These are phyloP conservation scores for Blastobotrys apis DNA, from an alignment of 1,139 yeast genomes.

Conservation along the genomic window DNA sequence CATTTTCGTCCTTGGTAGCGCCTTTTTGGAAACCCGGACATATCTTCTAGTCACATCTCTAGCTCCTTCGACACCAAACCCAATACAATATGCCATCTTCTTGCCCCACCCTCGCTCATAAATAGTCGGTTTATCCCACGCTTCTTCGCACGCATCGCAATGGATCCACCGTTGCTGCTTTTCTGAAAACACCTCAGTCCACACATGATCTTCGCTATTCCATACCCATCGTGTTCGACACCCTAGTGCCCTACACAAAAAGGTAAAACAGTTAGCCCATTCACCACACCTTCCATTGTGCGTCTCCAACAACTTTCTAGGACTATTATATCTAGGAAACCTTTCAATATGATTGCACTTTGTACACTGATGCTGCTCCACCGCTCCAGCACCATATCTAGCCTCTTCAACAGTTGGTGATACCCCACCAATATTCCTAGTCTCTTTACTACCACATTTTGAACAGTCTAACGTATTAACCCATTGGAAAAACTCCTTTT, in stretches of 20 bases:
- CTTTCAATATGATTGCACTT: conserved; percentile 46
- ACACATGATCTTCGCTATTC: conserved; percentile 92
- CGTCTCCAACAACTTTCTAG: conserved; percentile 55
- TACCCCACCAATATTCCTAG: conserved; percentile 36
- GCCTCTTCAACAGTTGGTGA: conserved; percentile 43
- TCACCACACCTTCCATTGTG: conserved; percentile 89
- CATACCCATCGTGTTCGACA: conserved; percentile 65
- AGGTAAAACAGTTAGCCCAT: conserved; percentile 83
- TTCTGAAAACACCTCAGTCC: conserved; percentile 84
- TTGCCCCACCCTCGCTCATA: conserved; percentile 90
- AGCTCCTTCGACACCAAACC: conserved; percentile 50
- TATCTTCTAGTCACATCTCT: conserved; percentile 69
- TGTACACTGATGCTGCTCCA: conserved; percentile 62
- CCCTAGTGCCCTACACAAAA: conserved; percentile 65
- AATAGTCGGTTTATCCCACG: conserved; percentile 73
- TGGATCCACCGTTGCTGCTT: conserved; percentile 72
- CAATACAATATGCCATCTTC: conserved; percentile 82
- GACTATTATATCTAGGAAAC: conserved; percentile 75
- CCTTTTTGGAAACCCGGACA: conserved; percentile 48
- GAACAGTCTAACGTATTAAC: conserved; percentile 66
- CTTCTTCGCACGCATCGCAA: conserved; percentile 78
- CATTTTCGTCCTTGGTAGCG: conserved; percentile 48
- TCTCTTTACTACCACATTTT: conserved; percentile 43
- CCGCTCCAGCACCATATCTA: conserved; percentile 44
- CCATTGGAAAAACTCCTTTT: conserved; percentile 79